Evolutionary conservation across 106 monocot genomes (phyloP).

Genomic region (Allium fistulosum): DNA sequence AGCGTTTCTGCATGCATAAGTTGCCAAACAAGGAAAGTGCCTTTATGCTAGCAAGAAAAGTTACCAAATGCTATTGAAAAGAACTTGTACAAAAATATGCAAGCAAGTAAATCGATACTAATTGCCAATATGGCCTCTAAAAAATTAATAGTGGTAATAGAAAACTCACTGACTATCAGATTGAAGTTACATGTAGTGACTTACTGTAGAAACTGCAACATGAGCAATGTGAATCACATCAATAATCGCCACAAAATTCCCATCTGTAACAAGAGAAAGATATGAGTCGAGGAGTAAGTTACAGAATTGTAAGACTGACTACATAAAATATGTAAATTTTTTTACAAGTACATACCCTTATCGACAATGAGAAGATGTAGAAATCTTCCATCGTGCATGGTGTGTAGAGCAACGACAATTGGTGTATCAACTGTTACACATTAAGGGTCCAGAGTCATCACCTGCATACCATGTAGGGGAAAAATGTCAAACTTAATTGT

Average conservation of each 20-base stretch:
- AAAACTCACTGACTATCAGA: too few species aligned
- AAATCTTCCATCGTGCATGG: constrained; percentile 28
- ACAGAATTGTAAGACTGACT: neutral
- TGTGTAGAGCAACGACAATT: constrained; percentile 55
- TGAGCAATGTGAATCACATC: constrained; percentile 70
- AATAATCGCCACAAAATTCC: constrained; percentile 53
- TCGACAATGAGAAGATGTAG: constrained; percentile 58
- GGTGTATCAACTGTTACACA: constrained; percentile 53
- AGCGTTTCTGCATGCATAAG: too few species aligned
- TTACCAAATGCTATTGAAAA: too few species aligned
- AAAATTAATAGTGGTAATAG: too few species aligned
- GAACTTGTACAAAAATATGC: too few species aligned
- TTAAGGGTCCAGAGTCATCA: constrained; percentile 61
- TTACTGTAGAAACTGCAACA: constrained; percentile 64
- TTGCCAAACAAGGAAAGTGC: too few species aligned
- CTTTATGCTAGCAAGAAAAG: too few species aligned
- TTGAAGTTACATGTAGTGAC: too few species aligned
- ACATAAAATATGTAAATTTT: too few species aligned
- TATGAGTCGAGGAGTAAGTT: neutral
- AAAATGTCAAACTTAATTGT: too few species aligned
- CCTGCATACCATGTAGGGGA: constrained; percentile 12
- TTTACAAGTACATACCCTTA: constrained; percentile 17
- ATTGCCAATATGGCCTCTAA: too few species aligned
- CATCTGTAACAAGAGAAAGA: constrained; percentile 29
- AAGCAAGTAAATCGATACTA: too few species aligned